Evolutionary conservation across 225 moss, liverwort and hornwort species (phyloP).

Genomic region (Physcomitrium patens): DNA sequence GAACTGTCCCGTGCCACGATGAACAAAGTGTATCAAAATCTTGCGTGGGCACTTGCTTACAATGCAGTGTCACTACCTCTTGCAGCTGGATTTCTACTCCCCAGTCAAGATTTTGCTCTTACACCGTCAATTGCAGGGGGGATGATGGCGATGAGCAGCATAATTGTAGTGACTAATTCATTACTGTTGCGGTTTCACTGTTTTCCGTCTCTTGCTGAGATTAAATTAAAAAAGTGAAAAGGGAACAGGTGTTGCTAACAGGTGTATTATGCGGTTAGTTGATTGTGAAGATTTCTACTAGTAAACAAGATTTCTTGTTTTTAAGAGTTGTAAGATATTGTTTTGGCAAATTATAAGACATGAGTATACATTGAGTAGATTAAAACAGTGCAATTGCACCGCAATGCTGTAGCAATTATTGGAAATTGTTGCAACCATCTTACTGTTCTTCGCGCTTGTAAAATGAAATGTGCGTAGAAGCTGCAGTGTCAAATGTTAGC

Average conservation of each 20-base stretch:
- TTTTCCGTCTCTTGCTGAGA: slow-evolving; percentile 27
- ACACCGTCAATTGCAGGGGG: slow-evolving; percentile 84
- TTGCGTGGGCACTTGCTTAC: slow-evolving; percentile 83
- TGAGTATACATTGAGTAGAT: no score
- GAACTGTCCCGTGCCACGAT: slow-evolving; percentile 82
- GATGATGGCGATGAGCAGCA: slow-evolving; percentile 95
- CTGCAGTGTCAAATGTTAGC: no score
- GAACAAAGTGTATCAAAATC: slow-evolving; percentile 89
- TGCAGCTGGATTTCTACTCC: slow-evolving; percentile 84
- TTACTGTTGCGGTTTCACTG: slow-evolving; percentile 73
- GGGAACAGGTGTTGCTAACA: background rate
- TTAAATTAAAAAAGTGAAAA: slow-evolving; percentile 3
- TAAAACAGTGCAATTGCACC: no score
- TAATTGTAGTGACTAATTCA: slow-evolving; percentile 85
- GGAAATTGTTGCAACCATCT: no score
- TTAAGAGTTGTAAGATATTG: no score
- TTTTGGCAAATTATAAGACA: no score
- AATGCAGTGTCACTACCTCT: slow-evolving; percentile 78
- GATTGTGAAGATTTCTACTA: no score
- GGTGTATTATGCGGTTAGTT: slow-evolving; percentile 3
- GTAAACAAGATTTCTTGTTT: no score
- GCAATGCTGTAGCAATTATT: no score
- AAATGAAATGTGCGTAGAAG: no score
- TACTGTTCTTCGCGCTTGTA: no score
- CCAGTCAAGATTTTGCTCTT: slow-evolving; percentile 78